phyloP scores from a whole-genome alignment of 2,329 filamentous ascomycete genomes.

The Decorospora gaudefroyi region DNA sequence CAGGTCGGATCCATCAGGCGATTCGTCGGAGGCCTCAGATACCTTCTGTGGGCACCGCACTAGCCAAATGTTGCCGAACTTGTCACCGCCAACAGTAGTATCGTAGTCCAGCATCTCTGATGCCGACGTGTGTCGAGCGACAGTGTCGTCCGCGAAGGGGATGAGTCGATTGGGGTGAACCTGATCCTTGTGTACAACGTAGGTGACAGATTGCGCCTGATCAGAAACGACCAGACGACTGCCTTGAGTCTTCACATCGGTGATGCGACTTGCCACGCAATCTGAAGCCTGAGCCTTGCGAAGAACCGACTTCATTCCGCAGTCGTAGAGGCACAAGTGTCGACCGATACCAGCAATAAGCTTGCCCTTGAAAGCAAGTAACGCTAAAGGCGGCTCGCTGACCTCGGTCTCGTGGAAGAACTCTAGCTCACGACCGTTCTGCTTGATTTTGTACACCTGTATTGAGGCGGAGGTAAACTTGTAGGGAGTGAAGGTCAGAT shows the following conservation, averaged over 20 bases:
- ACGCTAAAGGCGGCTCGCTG: constrained; percentile 84
- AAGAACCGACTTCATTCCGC: constrained; percentile 89
- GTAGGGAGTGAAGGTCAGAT: constrained; percentile 78
- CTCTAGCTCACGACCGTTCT: constrained; percentile 84
- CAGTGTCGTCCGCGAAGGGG: constrained; percentile 87
- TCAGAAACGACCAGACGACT: constrained; percentile 91
- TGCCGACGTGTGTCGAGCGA: constrained; percentile 88
- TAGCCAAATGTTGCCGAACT: constrained; percentile 96
- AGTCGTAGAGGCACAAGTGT: constrained; percentile 83
- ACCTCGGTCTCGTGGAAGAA: constrained; percentile 97
- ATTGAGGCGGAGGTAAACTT: constrained; percentile 77
- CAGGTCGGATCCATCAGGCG: constrained; percentile 87
- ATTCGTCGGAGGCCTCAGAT: constrained; percentile 88
- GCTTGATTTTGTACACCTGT: constrained; percentile 87
- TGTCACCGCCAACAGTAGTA: constrained; percentile 90
- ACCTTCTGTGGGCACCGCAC: constrained; percentile 84
- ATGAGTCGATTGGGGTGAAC: constrained; percentile 84
- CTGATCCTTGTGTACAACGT: constrained; percentile 84
- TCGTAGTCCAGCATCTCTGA: constrained; percentile 97
- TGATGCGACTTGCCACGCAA: constrained; percentile 79
- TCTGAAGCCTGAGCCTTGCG: constrained; percentile 81
- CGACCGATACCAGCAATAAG: constrained; percentile 84
- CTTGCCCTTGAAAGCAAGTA: constrained; percentile 90
- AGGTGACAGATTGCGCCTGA: constrained; percentile 87
- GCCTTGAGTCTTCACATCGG: constrained; percentile 85